Evolutionary conservation across 345 rosid genomes (phyloP), one percentile per base, ranked within the genome.

Genomic region (Sisymbrium irio): DNA sequence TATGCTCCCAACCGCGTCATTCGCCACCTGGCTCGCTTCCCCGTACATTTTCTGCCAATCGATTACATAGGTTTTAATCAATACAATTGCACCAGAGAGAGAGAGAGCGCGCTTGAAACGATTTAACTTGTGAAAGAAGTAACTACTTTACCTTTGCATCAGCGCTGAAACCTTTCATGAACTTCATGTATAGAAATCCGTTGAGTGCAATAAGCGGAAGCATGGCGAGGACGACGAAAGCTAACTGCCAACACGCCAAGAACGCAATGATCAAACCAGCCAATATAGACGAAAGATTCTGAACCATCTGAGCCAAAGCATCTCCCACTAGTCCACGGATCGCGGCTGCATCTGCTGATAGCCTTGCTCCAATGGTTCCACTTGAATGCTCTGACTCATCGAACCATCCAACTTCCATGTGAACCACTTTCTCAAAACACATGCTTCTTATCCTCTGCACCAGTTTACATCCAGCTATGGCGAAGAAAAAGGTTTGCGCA

Each of bases 11-110:
- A 93, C 97, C 25, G 98, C 98, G 14, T 93, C 97, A 40, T 76
- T 85, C 9, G 98, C 98, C 49, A 90, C 91, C 77, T 88, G 96
- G 64, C 97, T 90, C 9, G 97, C 97, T 73, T 93, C 90, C 78
- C 89, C 96, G 4, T 93, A 93, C 93, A 83, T 87, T 82, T 67
- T 72, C 98, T 93, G 85, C 76, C 66, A 66, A 55, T 42, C 3
- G 17, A 6, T 32, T 69, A 78, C 37, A 18, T 35, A 71, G 14
- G 15, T 44, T 15, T 59, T 27, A 60, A 17, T 42, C 9, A 0
- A 20, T 1, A n/a, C 11, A 8, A 9, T 35, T 44, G 9, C 49
- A 32, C 6, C 27, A 44, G 4, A 35, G 2, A 15, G 19, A 44
- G 49, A 47, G 28, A 37, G 27, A 51, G n/a, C n/a, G n/a, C n/a